Evolutionary conservation across 306 rosid species (phyloP).

Genomic region (Elaeagnus macrophylla): DNA sequence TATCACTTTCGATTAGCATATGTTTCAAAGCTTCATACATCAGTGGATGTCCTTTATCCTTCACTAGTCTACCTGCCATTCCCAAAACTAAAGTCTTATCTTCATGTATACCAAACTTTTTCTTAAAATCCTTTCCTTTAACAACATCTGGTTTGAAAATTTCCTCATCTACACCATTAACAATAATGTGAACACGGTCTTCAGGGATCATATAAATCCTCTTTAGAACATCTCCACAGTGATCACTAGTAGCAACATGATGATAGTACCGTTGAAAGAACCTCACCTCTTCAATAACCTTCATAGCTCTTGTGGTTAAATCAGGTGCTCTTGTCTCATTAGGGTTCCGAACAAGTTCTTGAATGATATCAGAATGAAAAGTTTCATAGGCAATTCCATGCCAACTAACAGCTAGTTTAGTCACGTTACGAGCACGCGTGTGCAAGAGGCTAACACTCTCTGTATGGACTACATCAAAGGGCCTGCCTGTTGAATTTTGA

Average conservation of each 20-base stretch:
- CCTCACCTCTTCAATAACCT: slow-evolving; percentile 49
- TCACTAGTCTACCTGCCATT: slow-evolving; percentile 65
- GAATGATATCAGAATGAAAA: slow-evolving; percentile 36
- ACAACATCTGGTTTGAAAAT: slow-evolving; percentile 45
- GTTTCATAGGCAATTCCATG: slow-evolving; percentile 54
- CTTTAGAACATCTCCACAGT: slow-evolving; percentile 56
- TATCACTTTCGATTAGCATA: slow-evolving; percentile 34
- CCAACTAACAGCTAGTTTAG: slow-evolving; percentile 57
- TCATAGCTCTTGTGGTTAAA: slow-evolving; percentile 35
- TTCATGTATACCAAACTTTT: slow-evolving; percentile 28
- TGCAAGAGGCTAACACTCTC: slow-evolving; percentile 61
- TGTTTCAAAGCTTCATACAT: slow-evolving; percentile 59
- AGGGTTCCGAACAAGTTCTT: slow-evolving; percentile 30
- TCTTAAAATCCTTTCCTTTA: slow-evolving; percentile 35
- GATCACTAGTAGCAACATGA: slow-evolving; percentile 73
- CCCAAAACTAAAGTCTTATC: slow-evolving; percentile 46
- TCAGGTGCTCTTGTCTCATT: slow-evolving; percentile 36
- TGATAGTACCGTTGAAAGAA: slow-evolving; percentile 57
- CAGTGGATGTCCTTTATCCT: slow-evolving; percentile 67
- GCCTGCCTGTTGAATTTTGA: slow-evolving; percentile 40
- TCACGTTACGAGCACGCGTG: slow-evolving; percentile 31
- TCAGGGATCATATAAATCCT: slow-evolving; percentile 68
- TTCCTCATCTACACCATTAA: slow-evolving; percentile 62
- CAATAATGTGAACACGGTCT: slow-evolving; percentile 60
- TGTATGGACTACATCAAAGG: slow-evolving; percentile 57